Evolutionary conservation across 108 stramenopile genomes (phyloP).

Genomic region (Skeletonema grethae): DNA sequence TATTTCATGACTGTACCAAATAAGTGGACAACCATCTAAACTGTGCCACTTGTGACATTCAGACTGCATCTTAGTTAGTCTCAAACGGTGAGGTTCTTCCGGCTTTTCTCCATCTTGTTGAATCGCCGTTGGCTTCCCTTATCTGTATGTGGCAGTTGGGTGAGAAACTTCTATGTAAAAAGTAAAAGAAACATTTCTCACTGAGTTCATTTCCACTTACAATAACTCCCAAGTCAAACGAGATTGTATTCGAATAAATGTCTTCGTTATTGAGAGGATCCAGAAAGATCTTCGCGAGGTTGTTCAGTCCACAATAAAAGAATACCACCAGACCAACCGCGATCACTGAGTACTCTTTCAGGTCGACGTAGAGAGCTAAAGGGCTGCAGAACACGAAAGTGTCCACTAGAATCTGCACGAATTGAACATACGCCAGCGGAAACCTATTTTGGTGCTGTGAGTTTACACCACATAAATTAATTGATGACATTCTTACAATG

Average conservation of each 20-base stretch:
- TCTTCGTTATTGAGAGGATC: neutral
- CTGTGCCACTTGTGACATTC: no score
- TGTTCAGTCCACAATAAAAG: slow-evolving; percentile 30
- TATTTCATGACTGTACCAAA: slow-evolving; percentile 98
- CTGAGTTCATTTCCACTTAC: neutral
- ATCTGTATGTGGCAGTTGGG: neutral
- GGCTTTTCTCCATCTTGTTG: slow-evolving; percentile 13
- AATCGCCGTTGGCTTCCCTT: slow-evolving; percentile 7
- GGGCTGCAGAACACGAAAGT: slow-evolving; percentile 32
- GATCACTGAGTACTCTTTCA: slow-evolving; percentile 15
- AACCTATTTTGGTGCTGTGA: slow-evolving; percentile 15
- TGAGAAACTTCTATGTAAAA: neutral
- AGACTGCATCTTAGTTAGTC: neutral
- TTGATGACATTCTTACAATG: no score
- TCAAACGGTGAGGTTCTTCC: slow-evolving; percentile 1
- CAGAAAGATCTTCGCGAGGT: slow-evolving; percentile 40
- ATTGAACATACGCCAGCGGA: slow-evolving; percentile 59
- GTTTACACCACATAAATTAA: no score
- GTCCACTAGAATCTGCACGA: slow-evolving; percentile 57
- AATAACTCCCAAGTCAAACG: neutral
- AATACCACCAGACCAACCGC: slow-evolving; percentile 27
- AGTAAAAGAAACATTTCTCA: neutral
- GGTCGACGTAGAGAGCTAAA: slow-evolving; percentile 32
- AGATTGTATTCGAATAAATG: neutral
- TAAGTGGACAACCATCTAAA: slow-evolving; percentile 91